Evolutionary conservation across 768 basidiomycete species (phyloP).

Genomic region (Mycena olivaceomarginata): DNA sequence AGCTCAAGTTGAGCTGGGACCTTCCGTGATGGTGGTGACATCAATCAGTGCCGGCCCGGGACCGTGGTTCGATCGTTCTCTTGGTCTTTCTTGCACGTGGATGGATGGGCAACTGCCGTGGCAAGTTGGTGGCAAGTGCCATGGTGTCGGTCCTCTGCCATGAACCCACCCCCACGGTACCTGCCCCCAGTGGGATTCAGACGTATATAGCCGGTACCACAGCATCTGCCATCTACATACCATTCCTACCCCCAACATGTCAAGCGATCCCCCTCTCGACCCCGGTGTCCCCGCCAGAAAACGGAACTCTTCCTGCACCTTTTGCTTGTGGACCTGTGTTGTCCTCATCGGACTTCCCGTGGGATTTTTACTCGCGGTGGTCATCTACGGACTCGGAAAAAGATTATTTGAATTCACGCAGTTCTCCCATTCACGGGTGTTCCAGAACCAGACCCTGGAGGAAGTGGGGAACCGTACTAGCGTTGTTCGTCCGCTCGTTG

Average conservation of each 20-base stretch:
- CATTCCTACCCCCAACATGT: background rate
- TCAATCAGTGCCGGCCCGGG: no score
- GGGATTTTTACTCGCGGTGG: background rate
- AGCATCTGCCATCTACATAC: no score
- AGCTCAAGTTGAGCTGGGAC: no score
- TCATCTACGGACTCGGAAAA: slow-evolving; percentile 15
- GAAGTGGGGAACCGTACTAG: slow-evolving; percentile 24
- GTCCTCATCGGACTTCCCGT: slow-evolving; percentile 25
- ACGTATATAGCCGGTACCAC: no score
- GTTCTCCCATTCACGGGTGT: slow-evolving; percentile 33
- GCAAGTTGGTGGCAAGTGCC: no score
- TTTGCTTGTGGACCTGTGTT: slow-evolving; percentile 12
- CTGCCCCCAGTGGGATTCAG: no score
- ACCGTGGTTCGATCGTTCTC: no score
- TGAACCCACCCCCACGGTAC: no score
- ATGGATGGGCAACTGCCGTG: no score
- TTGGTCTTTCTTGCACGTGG: no score
- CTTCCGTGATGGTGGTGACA: no score
- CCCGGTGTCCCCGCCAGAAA: slow-evolving; percentile 20
- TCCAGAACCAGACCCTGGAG: slow-evolving; percentile 38
- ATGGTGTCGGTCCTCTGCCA: no score
- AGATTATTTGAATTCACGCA: slow-evolving; percentile 4
- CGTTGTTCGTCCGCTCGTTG: slow-evolving; percentile 41
- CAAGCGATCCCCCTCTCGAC: slow-evolving; percentile 2
- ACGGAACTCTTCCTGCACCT: slow-evolving; percentile 14